Base-by-base conservation (phyloP, 1,284 basidiomycete genomes). In the Xanthoconium separans region DNA sequence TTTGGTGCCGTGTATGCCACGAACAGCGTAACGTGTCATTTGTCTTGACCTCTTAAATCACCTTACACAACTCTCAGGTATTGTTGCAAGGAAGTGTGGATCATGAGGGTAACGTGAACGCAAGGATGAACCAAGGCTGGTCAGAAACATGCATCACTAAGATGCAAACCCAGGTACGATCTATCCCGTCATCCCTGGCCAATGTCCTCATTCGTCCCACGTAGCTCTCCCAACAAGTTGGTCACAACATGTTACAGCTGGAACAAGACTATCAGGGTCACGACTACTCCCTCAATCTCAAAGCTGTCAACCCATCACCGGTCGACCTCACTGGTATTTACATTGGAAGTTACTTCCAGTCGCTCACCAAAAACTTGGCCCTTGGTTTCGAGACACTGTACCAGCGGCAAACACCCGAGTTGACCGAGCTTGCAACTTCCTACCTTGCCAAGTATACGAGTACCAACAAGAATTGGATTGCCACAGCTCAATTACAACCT, bases 41-140 rank as follows among this genome's bases (percentile, higher is more conserved):
- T 36, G 45, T 11, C 1, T 31, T 47, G 22, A 1, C 39, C 44
- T 49, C 43, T 49, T 45, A 22, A 31, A 16, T 42, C 50, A 34
- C 56, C 60, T 70, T 31, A 67, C 58, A 18, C 58, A 47, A 42
- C 56, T 51, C 27, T 2, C 63, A 96, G 95, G 75, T 90, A 37
- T 92, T 99, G 76, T 74, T 98, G 69, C 95, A 98, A 81, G 97
- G 95, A 54, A 87, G 89, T 59, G 81, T 98, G 53, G 96, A 99
- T 75, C 90, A 98, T 68, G 89, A 94, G 56, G 94, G 95, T 44
- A 91, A 89, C 60, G 83, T 98, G 58, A 95, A 88, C 59, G 92
- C 87, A 57, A 87, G 96, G 49, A 81, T 91, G 64, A 98, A 98
- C 78, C 88, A 93, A 65, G 89, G 88, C 22, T 98, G 95, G 95